These are phyloP conservation scores for Lathyrus aphaca DNA, from an alignment of 306 rosid species.

Conservation along the genomic window DNA sequence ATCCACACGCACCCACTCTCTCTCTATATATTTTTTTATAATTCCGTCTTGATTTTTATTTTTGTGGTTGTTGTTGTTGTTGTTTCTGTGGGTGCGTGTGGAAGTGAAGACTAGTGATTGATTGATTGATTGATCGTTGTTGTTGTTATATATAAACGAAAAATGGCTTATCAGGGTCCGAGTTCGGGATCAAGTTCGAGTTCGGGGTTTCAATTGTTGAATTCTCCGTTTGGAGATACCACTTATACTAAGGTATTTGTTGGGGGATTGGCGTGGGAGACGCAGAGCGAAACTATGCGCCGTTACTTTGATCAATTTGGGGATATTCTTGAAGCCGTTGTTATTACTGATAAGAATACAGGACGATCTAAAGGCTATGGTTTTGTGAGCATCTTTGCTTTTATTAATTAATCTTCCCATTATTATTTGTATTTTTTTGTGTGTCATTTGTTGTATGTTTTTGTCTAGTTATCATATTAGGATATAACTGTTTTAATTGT, in stretches of 20 bases:
- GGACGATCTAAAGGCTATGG: slow-evolving; percentile 99
- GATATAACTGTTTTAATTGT: too few relatives aligned
- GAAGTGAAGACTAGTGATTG: slow-evolving; percentile 25
- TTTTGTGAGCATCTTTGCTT: slow-evolving; percentile 74
- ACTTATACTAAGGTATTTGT: slow-evolving; percentile 94
- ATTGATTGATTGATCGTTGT: too few relatives aligned
- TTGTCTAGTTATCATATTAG: too few relatives aligned
- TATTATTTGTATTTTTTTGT: not conserved
- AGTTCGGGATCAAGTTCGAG: slow-evolving; percentile 87
- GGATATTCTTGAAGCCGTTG: slow-evolving; percentile 94
- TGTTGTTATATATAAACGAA: not conserved
- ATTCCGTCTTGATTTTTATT: not conserved
- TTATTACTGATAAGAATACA: slow-evolving; percentile 85
- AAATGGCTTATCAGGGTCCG: slow-evolving; percentile 85
- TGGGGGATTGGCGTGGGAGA: slow-evolving; percentile 98
- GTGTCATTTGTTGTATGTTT: not conserved
- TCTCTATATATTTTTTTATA: not conserved
- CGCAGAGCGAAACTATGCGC: slow-evolving; percentile 90
- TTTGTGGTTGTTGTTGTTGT: too few relatives aligned
- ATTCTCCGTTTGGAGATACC: slow-evolving; percentile 92
- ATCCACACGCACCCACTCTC: slow-evolving; percentile 8
- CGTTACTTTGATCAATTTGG: slow-evolving; percentile 84
- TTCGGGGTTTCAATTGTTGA: slow-evolving; percentile 71
- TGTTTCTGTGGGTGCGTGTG: slow-evolving; percentile 25
- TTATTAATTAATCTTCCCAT: not conserved